Percentiles rank a stretch among this genome's conserved stretches.
Conservation (phyloP, 345 rosid species). For the Gossypium mustelinum region DNA sequence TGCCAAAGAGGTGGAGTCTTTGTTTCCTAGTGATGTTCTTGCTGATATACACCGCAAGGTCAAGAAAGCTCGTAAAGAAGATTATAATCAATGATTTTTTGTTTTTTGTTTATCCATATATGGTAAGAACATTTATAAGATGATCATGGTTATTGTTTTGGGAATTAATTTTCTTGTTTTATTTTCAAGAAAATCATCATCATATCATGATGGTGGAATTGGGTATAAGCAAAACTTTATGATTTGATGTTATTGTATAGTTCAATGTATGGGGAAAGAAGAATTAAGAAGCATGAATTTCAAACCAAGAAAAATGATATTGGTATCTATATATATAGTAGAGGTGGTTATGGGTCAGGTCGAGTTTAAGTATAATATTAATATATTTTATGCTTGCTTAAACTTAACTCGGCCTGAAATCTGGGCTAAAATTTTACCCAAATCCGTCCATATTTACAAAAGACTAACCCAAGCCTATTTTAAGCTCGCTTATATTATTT, state of each 20-base stretch:
- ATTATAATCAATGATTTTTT: neutral
- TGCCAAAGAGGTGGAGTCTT: conserved; percentile 40
- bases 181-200: too few relatives aligned
- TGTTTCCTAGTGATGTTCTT: conserved; percentile 25
- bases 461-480: too few relatives aligned
- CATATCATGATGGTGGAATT: neutral
- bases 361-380: too few relatives aligned
- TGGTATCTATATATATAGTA: neutral
- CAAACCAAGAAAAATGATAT: conserved; percentile 10
- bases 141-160: neutral
- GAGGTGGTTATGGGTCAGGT: too few relatives aligned
- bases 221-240: neutral
- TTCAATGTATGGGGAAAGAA: conserved; percentile 16
- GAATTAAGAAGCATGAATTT: neutral
- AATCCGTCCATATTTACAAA: too few relatives aligned
- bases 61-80: conserved; percentile 56
- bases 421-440: rapidly evolving
- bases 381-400: too few relatives aligned
- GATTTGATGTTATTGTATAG: conserved; percentile 15
- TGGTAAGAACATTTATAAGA: too few relatives aligned
- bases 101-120: too few relatives aligned
- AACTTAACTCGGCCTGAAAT: rapidly evolving
- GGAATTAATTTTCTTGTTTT: neutral
- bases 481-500: too few relatives aligned
- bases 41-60: conserved; percentile 38